Evolutionary conservation across 768 basidiomycete genomes (phyloP), one percentile per base, ranked within the genome.

Genomic region (Tulasnella sp.): DNA sequence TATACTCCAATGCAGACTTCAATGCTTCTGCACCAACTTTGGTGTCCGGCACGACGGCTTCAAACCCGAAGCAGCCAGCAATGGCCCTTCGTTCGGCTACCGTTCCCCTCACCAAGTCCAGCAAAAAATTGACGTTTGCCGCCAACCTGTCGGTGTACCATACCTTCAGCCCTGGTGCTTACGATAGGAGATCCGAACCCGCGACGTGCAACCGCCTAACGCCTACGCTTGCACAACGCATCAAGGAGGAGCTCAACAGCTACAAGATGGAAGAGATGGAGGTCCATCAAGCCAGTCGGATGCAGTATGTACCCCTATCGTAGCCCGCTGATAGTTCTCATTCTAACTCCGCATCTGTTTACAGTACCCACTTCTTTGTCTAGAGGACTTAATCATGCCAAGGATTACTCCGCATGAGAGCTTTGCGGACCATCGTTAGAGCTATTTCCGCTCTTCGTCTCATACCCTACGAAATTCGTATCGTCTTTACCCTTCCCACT

Each of bases 241-340:
- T 99, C 84, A 99, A 99, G 88, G 95, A 97, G 86, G 95, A 97
- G 85, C 87, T 99, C 74, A 99, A 99, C 85, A 95, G 94, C 77
- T 99, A 94, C 86, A 99, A 99, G 88, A 94, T 98, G 93, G 96
- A 97, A 85, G 96, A 98, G 86, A 99, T 99, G 97, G 95, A 96
- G 84, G 96, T 99, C 80, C 97, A 99, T 85, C 93, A 93, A 81
- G 87, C 92, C 73, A 96, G 94, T 85, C 91, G 94, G 84, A 90
- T 93, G 82, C 92, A 98, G 94, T 95, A 83, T 81, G 94, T 90
- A 23, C 23, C 26, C 55, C 72, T 76, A 74, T 69, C 78, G 72
- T 73, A 29, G 18, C 20, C 20, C 74, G 51, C 23, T 55, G 42
- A 16, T 40, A 35, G 4, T 78, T 74, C 9, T 70, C 81, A 74